Base-by-base conservation (phyloP, 441 rosid species). In the Jatropha multifida region DNA sequence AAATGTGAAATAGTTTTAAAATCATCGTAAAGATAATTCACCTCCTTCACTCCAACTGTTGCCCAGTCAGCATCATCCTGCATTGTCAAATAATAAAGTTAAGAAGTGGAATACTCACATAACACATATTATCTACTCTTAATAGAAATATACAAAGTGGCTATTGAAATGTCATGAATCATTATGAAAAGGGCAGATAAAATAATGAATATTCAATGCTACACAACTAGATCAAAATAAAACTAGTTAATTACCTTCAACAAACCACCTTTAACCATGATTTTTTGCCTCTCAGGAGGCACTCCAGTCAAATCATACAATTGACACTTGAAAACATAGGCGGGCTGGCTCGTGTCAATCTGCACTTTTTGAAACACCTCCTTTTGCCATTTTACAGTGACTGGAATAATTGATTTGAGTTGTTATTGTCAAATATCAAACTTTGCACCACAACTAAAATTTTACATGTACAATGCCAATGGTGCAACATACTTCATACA, bases 1-100 rank as follows among this genome's bases (percentile, higher is more conserved):
- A 64, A 59, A 38, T 59, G 32, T 56, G n/a, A 14, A 6, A 68
- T 20, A 18, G 20, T 26, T 15, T 61, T 48, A 77, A 67, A 62
- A 42, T 27, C 44, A 55, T 40, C 52, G 56, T 14, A 52, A 76
- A 81, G 65, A 37, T 9, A 15, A 23, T 62, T 75, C 76, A 91
- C 99, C 91, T 88, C 79, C 83, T 88, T 96, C 79, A 96, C 89
- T 78, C 97, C 98, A 75, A 94, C 71, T 4, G 87, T 80, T n/a
- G 90, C 80, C 99, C 99, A 96, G 83, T 94, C 98, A 12, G 85
- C 96, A 87, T 94, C 98, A 79, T 94, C 99, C 99, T 96, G 82
- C 78, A 75, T 85, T 59, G 40, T 41, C 18, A 63, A 80, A 69
- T 62, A 41, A 64, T 71, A 52, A 41, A 74, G 68, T 13, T 17